These are phyloP conservation scores for Daedaleopsis nitida DNA, from an alignment of 768 basidiomycete genomes.

Conservation along the genomic window DNA sequence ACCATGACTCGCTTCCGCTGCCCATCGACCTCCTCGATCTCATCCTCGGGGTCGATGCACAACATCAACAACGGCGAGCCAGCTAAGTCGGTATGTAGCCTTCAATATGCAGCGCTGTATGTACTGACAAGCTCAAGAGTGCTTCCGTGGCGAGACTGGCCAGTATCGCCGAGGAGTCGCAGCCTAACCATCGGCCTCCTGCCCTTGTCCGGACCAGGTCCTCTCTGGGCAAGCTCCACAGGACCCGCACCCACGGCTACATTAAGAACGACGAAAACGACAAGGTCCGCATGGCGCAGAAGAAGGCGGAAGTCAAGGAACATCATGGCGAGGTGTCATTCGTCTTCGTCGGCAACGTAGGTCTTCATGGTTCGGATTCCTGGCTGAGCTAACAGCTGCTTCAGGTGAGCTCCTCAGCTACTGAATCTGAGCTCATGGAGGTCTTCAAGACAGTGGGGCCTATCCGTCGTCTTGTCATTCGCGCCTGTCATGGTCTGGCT, in stretches of 20 bases:
- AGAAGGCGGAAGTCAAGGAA: slow-evolving; percentile 14
- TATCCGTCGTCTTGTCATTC: slow-evolving; percentile 38
- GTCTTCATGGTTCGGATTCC: slow-evolving; percentile 24
- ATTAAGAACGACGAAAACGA: slow-evolving; percentile 9
- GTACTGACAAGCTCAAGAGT: neutral
- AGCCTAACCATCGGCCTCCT: neutral
- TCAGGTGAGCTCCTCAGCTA: slow-evolving; percentile 33
- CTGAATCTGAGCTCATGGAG: slow-evolving; percentile 33
- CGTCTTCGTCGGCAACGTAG: slow-evolving; percentile 66
- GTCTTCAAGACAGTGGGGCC: slow-evolving; percentile 42
- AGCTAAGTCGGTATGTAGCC: neutral
- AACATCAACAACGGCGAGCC: neutral
- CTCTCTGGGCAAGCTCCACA: slow-evolving; percentile 5
- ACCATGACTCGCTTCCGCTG: slow-evolving; percentile 17
- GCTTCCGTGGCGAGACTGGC: neutral
- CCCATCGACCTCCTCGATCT: slow-evolving; percentile 10
- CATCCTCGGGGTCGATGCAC: neutral
- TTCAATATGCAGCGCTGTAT: neutral
- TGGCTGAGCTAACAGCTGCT: slow-evolving; percentile 24
- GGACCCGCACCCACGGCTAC: neutral
- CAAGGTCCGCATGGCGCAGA: slow-evolving; percentile 17
- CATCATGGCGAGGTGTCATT: slow-evolving; percentile 27
- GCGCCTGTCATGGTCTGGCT: slow-evolving; percentile 32
- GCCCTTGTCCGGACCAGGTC: neutral
- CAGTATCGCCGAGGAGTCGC: neutral